phyloP scores from a whole-genome alignment of 192 early-diverging fungal species.

The Rhizoclosmatium sp. region DNA sequence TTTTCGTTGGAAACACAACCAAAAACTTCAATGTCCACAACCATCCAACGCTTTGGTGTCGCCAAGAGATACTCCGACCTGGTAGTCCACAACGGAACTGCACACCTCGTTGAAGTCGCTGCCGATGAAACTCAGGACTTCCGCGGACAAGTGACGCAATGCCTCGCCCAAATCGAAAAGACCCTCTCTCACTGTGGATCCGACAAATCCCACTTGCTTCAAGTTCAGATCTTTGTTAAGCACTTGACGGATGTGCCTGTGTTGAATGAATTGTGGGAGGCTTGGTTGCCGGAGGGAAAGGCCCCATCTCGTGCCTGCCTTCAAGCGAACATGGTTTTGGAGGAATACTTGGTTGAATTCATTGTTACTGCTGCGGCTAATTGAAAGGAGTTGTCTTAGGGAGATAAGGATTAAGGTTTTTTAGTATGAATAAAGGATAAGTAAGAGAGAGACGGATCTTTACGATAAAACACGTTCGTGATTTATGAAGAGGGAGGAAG shows the following conservation, averaged over 20 bases:
- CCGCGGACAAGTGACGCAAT: conserved; percentile 8
- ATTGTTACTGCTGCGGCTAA: conserved; percentile 24
- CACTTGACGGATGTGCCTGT: conserved; percentile 18
- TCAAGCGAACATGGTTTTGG: conserved; percentile 26
- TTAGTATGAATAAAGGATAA: no score
- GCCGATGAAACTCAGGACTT: conserved; percentile 16
- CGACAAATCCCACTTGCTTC: conserved; percentile 11
- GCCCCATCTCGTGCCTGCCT: conserved; percentile 26
- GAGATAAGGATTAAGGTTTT: no score
- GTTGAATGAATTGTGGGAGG: conserved; percentile 27
- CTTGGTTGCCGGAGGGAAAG: conserved; percentile 17
- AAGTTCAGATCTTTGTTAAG: conserved; percentile 28
- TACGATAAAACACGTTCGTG: background rate
- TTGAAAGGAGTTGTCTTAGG: background rate
- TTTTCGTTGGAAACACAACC: background rate
- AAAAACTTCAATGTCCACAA: background rate
- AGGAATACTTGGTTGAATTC: conserved; percentile 20
- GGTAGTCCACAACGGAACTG: conserved; percentile 28
- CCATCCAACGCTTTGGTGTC: conserved; percentile 4
- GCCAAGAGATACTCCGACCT: conserved; percentile 1
- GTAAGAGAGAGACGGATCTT: background rate
- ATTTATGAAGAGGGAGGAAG: background rate
- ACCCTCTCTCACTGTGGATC: background rate
- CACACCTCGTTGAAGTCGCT: conserved; percentile 28
- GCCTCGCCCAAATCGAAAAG: conserved; percentile 13